Evolutionary conservation across 768 basidiomycete species (phyloP).

Genomic region (Suillus subalutaceus): DNA sequence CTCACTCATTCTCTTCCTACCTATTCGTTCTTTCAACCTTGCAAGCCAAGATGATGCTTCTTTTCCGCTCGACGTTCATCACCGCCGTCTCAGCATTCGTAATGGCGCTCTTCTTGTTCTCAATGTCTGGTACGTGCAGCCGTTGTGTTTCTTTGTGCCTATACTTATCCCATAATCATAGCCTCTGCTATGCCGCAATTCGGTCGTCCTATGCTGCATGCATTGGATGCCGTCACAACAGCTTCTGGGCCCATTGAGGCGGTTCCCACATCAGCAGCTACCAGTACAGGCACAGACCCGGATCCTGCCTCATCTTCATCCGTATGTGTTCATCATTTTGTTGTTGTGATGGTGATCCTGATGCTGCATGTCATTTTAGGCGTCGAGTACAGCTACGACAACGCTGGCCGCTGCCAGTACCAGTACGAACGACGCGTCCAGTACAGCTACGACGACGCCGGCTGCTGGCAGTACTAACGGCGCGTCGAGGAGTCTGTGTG

Average conservation of each 20-base stretch:
- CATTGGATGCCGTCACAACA: constrained; percentile 13
- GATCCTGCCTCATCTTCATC: neutral
- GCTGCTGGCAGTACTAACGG: constrained; percentile 15
- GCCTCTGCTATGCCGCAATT: constrained; percentile 26
- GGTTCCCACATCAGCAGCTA: neutral
- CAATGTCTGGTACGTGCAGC: constrained; percentile 18
- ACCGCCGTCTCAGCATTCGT: constrained; percentile 12
- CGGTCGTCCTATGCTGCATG: constrained; percentile 18
- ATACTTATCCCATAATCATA: neutral
- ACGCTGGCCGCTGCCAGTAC: neutral
- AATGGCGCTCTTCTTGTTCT: constrained; percentile 16
- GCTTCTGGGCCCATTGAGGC: neutral
- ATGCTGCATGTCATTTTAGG: neutral
- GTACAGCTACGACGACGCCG: constrained; percentile 1
- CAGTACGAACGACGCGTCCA: constrained; percentile 17
- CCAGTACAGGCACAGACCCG: neutral
- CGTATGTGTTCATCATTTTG: neutral
- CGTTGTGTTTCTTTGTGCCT: neutral
- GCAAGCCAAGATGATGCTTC: constrained; percentile 22
- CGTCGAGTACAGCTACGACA: neutral
- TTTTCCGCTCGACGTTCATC: constrained; percentile 26
- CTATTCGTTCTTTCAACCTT: neutral
- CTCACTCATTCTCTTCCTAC: neutral
- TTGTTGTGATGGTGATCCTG: neutral
- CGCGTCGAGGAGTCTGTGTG: constrained; percentile 15